Conservation (phyloP, 192 early-diverging fungal genomes). For the Coemansia sp. region DNA sequence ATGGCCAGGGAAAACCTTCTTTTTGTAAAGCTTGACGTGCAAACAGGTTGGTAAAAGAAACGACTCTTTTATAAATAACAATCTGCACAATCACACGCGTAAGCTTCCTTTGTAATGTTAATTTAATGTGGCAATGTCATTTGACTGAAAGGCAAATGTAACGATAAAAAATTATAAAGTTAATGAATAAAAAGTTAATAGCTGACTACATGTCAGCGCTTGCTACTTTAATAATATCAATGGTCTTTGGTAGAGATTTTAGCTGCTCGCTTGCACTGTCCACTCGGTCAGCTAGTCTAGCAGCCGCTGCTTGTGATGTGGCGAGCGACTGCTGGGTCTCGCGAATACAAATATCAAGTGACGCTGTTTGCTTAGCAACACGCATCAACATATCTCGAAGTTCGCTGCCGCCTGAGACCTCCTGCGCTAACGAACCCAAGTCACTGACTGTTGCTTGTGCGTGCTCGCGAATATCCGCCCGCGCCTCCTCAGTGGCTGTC, state of each 20-base stretch:
- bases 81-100: too few species aligned
- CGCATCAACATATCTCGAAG: constrained; percentile 33
- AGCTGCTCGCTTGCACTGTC: constrained; percentile 40
- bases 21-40: too few species aligned
- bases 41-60: too few species aligned
- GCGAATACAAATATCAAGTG: constrained; percentile 27
- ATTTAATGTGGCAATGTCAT: too few species aligned
- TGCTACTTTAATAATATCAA: constrained; percentile 42
- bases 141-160: too few species aligned
- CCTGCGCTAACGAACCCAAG: constrained; percentile 39
- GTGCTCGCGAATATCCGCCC: constrained; percentile 45
- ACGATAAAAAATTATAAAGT: too few species aligned
- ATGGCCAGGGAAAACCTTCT: too few species aligned
- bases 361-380: constrained; percentile 37
- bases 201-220: constrained; percentile 23
- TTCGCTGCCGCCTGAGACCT: constrained; percentile 46
- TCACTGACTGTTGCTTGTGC: constrained; percentile 34
- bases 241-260: constrained; percentile 36
- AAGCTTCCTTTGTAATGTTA: too few species aligned
- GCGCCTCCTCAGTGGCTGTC: constrained; percentile 43
- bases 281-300: constrained; percentile 15
- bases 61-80: too few species aligned
- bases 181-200: neutral
- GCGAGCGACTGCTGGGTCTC: constrained; percentile 45
- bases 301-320: constrained; percentile 10